Conservation (phyloP, 352 stramenopile genomes). For the Phytophthora podocarpi region DNA sequence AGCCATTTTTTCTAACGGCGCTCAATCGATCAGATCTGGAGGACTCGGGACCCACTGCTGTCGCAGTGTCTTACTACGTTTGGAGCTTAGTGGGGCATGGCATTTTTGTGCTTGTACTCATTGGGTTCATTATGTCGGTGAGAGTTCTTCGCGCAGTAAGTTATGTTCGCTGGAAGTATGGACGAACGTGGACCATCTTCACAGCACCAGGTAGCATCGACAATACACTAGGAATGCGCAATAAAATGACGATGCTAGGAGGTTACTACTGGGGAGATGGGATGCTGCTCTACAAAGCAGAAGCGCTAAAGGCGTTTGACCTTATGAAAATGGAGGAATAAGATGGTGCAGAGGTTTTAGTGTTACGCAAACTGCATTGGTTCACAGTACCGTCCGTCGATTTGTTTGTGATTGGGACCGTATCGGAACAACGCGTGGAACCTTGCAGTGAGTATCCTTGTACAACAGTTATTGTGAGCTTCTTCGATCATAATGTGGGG, state of each 20-base stretch:
- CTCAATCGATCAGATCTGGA: constrained; percentile 13
- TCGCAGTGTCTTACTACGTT: constrained; percentile 26
- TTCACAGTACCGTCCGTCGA: constrained; percentile 10
- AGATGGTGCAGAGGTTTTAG: constrained; percentile 19
- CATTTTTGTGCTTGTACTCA: constrained; percentile 15
- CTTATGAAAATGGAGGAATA: constrained; percentile 26
- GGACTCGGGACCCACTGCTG: neutral
- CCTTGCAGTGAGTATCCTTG: no score
- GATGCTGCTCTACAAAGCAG: constrained; percentile 6
- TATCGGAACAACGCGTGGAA: constrained; percentile 4
- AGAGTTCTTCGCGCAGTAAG: constrained; percentile 2
- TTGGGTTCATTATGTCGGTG: constrained; percentile 8
- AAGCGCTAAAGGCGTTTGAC: constrained; percentile 18
- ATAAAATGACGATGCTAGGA: constrained; percentile 8
- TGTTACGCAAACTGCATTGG: constrained; percentile 16
- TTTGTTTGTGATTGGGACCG: constrained; percentile 14
- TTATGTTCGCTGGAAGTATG: constrained; percentile 15
- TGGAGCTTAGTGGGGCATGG: no score
- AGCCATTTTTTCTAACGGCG: constrained; percentile 10
- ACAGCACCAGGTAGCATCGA: constrained; percentile 17
- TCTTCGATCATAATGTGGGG: no score
- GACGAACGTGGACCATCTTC: constrained; percentile 2
- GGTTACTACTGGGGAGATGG: constrained; percentile 17
- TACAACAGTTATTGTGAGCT: no score
- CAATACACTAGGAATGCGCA: constrained; percentile 3